Conservation (phyloP, 1,139 yeast species). For the Hemisphaericaspora lyxosophila region DNA sequence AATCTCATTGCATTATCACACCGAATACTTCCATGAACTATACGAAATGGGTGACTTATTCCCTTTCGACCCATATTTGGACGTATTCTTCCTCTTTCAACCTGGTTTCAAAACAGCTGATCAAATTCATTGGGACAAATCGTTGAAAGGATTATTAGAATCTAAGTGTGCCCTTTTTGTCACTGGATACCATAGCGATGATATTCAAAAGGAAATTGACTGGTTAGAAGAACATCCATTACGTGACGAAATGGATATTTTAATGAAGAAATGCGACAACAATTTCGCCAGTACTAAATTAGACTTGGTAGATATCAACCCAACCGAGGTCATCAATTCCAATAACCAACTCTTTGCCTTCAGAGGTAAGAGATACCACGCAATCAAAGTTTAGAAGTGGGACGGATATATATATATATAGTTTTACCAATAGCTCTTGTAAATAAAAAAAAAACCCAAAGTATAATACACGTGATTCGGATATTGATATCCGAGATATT, state of each 20-base stretch:
- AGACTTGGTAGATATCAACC: constrained; percentile 88
- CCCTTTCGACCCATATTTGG: constrained; percentile 97
- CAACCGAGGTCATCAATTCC: constrained; percentile 89
- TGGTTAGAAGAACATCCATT: constrained; percentile 68
- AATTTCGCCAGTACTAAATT: constrained; percentile 84
- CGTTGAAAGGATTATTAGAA: constrained; percentile 83
- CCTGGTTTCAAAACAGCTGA: constrained; percentile 92
- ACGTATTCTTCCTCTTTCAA: constrained; percentile 88
- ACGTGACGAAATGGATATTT: constrained; percentile 70
- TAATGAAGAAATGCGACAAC: constrained; percentile 74
- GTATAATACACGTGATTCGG: background rate
- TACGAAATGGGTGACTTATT: constrained; percentile 92
- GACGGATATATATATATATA: constrained; percentile 11
- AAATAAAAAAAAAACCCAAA: constrained; percentile 3
- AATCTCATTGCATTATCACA: constrained; percentile 75
- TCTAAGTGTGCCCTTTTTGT: constrained; percentile 90
- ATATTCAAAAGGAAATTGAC: constrained; percentile 64
- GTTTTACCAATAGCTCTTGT: constrained; percentile 5
- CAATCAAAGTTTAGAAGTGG: constrained; percentile 40
- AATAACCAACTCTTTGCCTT: constrained; percentile 87
- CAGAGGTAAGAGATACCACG: constrained; percentile 96
- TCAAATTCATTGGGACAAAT: constrained; percentile 75
- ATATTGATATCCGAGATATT: background rate
- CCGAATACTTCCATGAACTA: constrained; percentile 85
- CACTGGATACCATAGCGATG: constrained; percentile 84